These are phyloP conservation scores for Nigrograna mackinnonii DNA, from an alignment of 2,329 filamentous ascomycete species.

Conservation along the genomic window DNA sequence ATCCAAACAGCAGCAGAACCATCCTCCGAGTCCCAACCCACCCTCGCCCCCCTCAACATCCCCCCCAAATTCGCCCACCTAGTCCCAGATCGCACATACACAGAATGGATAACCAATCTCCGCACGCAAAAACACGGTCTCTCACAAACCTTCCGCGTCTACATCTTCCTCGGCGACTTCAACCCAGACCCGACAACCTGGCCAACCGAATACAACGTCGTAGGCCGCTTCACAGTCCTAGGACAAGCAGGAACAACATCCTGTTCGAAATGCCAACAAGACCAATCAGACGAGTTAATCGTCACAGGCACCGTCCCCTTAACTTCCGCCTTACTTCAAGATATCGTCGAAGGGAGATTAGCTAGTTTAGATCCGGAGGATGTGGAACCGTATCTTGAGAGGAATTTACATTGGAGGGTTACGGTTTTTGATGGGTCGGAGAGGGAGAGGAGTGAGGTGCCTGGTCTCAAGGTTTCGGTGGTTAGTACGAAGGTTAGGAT, in stretches of 20 bases:
- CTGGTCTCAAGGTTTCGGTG: conserved; percentile 13
- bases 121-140: conserved; percentile 39
- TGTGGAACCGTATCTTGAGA: conserved; percentile 18
- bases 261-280: conserved; percentile 36
- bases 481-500: conserved; percentile 11
- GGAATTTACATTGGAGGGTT: conserved; percentile 15
- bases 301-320: conserved; percentile 41
- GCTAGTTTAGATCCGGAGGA: conserved; percentile 28
- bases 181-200: conserved; percentile 24
- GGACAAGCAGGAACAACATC: conserved; percentile 23
- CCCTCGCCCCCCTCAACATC: conserved; percentile 4
- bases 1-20: not conserved
- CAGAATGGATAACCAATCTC: conserved; percentile 41
- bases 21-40: not conserved
- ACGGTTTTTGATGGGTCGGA: conserved; percentile 12
- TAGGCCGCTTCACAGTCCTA: conserved; percentile 37
- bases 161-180: conserved; percentile 42
- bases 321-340: conserved; percentile 35
- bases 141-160: conserved; percentile 33
- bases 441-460: conserved; percentile 7
- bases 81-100: conserved; percentile 19
- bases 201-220: conserved; percentile 22
- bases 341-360: conserved; percentile 31
- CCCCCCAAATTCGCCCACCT: conserved; percentile 9
- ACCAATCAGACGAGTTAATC: conserved; percentile 24